A percentile compares a stretch with the other conserved stretches of the same genome.
These are phyloP conservation scores for Ophiobolus disseminans DNA, from an alignment of 2,329 filamentous ascomycete genomes.

Conservation along the genomic window DNA sequence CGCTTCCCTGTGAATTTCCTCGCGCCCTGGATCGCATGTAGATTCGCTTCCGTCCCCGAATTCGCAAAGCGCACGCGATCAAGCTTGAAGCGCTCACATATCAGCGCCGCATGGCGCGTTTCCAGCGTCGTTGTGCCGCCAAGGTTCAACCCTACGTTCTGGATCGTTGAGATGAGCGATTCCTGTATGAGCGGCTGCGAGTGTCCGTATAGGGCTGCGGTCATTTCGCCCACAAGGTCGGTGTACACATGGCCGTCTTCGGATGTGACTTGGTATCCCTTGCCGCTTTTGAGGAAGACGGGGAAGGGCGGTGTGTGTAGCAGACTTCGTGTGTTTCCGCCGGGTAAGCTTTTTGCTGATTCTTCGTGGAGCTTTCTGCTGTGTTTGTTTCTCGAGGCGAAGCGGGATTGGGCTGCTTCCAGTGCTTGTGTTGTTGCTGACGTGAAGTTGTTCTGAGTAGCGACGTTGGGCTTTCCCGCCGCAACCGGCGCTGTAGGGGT, in stretches of 20 bases:
- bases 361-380: conserved; percentile 38
- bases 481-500: too few species aligned
- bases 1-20: conserved; percentile 54
- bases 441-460: neutral
- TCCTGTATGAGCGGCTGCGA: conserved; percentile 36
- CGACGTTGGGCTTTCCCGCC: neutral
- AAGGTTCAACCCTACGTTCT: conserved; percentile 43
- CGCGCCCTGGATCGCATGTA: conserved; percentile 48
- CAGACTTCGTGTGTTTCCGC: conserved; percentile 50
- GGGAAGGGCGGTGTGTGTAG: conserved; percentile 49
- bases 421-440: conserved; percentile 20
- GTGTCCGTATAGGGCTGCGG: conserved; percentile 38
- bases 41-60: conserved; percentile 39
- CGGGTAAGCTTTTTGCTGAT: conserved; percentile 42
- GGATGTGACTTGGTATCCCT: conserved; percentile 32
- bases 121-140: conserved; percentile 33
- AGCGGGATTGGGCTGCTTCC: conserved; percentile 24
- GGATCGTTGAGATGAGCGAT: conserved; percentile 28
- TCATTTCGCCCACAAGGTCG: conserved; percentile 38
- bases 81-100: conserved; percentile 33
- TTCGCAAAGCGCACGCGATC: conserved; percentile 36
- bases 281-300: conserved; percentile 39
- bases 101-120: conserved; percentile 23
- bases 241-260: conserved; percentile 43
- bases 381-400: conserved; percentile 24